Evolutionary conservation across 768 basidiomycete genomes (phyloP).

Genomic region (Tylopilus felleus): DNA sequence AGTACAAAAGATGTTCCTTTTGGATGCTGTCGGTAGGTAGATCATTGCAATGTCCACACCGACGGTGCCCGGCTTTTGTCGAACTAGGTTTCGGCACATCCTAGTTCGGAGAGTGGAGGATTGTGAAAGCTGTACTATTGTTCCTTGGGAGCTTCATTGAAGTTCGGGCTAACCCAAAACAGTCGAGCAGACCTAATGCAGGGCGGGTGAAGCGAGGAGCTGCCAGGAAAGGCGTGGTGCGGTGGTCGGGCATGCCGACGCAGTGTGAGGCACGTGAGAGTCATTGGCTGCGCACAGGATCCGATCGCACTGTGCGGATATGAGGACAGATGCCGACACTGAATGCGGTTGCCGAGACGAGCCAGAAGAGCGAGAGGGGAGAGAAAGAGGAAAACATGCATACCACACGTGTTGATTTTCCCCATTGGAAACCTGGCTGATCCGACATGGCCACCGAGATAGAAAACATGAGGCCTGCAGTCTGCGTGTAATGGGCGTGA

Average conservation of each 20-base stretch:
- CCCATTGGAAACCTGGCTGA: constrained; percentile 15
- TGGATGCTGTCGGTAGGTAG: not conserved
- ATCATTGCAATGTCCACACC: not conserved
- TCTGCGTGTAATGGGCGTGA: constrained; percentile 18
- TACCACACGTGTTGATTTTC: constrained; percentile 23
- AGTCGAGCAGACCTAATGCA: not conserved
- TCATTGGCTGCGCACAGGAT: not conserved
- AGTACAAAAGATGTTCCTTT: not conserved
- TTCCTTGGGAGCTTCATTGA: not conserved
- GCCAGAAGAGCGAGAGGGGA: constrained; percentile 8
- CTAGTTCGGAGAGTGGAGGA: not conserved
- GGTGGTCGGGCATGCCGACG: constrained; percentile 7
- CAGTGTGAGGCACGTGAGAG: not conserved
- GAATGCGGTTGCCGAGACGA: constrained; percentile 3
- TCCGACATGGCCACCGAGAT: constrained; percentile 14
- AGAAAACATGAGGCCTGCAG: constrained; percentile 19
- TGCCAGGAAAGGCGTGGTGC: not conserved
- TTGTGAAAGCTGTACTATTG: not conserved
- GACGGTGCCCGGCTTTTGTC: not conserved
- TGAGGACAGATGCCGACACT: constrained; percentile 5
- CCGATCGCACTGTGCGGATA: not conserved
- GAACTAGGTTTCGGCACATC: not conserved
- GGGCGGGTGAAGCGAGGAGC: not conserved
- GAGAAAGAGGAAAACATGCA: constrained; percentile 22
- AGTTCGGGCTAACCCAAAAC: not conserved